Evolutionary conservation across 306 rosid genomes (phyloP), one percentile per base, ranked within the genome.

Genomic region (Trifolium pratense): DNA sequence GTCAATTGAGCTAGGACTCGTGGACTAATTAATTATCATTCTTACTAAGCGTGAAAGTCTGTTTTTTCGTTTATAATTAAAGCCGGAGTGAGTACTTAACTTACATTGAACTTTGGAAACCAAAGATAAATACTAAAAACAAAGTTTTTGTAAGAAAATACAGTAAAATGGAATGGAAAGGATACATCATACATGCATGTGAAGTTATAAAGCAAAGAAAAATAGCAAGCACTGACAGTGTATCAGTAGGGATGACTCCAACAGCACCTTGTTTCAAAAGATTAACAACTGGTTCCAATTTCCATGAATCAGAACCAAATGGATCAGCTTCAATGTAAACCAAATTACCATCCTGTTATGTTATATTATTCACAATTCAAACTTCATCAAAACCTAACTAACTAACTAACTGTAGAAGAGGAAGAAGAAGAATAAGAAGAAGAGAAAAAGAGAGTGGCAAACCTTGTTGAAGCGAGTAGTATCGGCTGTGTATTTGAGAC

Each of bases 181-280:
- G 7, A 34, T 6, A 6, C 39, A 6, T 34, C 39, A 34, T 34
- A 34, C 39, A 36, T 36, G 39, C 39, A 36, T 36, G 39, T 36
- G 9, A 4, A 48, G n/a, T 6, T 13, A 15, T 4, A 2, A 48
- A 56, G 34, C 16, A 56, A 21, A 55, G 34, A 7, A 56, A 56
- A 56, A 11, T 3, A 23, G 62, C 6, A 58, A 23, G 62, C 6
- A 58, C 87, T 72, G 79, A 93, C 98, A 88, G 53, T 16, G 97
- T 91, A 76, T 93, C 98, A 3, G 98, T 93, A 55, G 98, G 98
- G 70, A 93, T 89, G 68, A 88, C 92, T 20, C 98, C 96, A 70
- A 93, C 98, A 23, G 96, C 98, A 17, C 98, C 98, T 76, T 87
- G 79, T 66, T 85, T 89, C 74, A 93, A 83, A 37, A 91, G 84